These are phyloP conservation scores for Aspergillus texensis DNA, from an alignment of 2,329 filamentous ascomycete genomes.

Conservation along the genomic window DNA sequence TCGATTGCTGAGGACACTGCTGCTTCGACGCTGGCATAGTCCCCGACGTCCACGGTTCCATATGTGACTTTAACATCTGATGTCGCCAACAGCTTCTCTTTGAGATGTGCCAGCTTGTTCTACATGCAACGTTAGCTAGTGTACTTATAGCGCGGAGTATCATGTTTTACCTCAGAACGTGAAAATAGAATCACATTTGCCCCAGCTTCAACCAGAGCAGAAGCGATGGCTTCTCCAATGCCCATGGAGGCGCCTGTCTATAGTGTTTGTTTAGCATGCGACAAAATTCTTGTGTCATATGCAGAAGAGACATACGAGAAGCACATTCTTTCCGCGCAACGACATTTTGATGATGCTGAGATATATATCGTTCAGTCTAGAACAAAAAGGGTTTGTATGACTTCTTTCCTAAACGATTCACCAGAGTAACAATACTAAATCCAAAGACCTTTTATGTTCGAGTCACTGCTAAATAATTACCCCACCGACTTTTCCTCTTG, in stretches of 20 bases:
- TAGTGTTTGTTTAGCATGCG: neutral
- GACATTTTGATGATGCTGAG: neutral
- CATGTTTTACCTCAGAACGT: constrained; percentile 34
- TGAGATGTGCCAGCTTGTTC: constrained; percentile 20
- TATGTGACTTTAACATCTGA: constrained; percentile 13
- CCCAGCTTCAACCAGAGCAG: constrained; percentile 40
- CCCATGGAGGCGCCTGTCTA: constrained; percentile 51
- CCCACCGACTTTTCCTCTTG: neutral
- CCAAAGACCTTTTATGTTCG: neutral
- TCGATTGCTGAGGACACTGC: constrained; percentile 35
- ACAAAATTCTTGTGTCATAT: neutral
- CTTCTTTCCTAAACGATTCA: neutral
- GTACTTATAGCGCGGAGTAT: neutral
- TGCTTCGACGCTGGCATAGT: constrained; percentile 23
- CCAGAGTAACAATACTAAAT: neutral
- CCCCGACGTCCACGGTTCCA: constrained; percentile 22
- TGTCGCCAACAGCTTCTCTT: constrained; percentile 5
- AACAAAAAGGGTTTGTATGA: too few relatives aligned
- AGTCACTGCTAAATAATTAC: too few relatives aligned
- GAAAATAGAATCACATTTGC: constrained; percentile 50
- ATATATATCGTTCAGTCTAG: too few relatives aligned
- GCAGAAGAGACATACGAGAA: neutral
- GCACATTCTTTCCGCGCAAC: neutral
- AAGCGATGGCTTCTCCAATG: constrained; percentile 51
- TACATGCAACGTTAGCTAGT: constrained; percentile 12